Base-by-base conservation (phyloP, 129 eudicot genomes). In the Arctium minus region DNA sequence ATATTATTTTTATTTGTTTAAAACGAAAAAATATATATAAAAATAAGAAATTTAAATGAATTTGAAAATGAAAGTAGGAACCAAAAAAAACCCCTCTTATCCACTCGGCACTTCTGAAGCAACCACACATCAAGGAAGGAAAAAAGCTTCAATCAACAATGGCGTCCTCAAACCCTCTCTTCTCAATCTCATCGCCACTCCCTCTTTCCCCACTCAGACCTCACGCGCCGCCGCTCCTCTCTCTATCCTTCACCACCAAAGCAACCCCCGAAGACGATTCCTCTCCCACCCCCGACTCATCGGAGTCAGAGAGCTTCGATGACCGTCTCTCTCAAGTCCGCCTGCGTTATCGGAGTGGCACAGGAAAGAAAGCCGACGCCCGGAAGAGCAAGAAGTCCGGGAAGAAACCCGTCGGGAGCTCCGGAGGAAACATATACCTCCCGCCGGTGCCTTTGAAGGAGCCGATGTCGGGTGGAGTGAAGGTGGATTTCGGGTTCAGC, bases 401-500 rank as follows among this genome's bases (percentile, higher is more conserved):
- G 9, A 88, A 84, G 82, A 89, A 87, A 65, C 0, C 83, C 36
- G 87, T 89, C 17, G 73, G 86, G 3, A 42, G 48, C 8, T 84
- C 94, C 7, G 87, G 85, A 3, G 83, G 86, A 35, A 70, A 89
- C 44, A 72, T 92, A 3, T 91, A 81, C 82, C 91, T 95, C 2
- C 98, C 97, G 18, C 97, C 97, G 31, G 94, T 95, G 74, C 87
- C 97, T 1, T 85, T 95, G 18, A 92, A 93, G 70, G 97, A 95
- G 74, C 93, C 98, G 9, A 84, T 65, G 0, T 95, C 98, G 6
- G 94, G 89, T 38, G 97, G 97, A 8, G 0, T 95, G 83, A 87
- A 88, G 70, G 98, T 95, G 88, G 98, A 95, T 12, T 95, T 95
- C 89, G 98, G 98, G 89, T 95, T 95, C 73, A 92, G 86, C 73